A percentile compares a stretch with the other conserved stretches of the same genome.
phyloP scores from a whole-genome alignment of 2,329 filamentous ascomycete species.

The Ambrosiella beaveri region DNA sequence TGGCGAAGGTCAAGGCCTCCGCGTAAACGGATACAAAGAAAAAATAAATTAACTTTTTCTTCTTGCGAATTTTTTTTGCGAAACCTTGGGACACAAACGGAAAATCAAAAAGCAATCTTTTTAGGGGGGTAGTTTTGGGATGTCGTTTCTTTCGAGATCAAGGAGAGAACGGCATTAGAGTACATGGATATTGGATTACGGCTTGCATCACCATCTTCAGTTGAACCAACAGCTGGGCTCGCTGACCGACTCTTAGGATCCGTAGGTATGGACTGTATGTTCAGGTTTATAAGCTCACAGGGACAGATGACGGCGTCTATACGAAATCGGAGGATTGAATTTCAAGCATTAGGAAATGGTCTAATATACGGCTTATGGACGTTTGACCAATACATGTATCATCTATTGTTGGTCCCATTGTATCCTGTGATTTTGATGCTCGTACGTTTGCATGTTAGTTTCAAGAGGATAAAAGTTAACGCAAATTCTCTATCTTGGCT shows the following conservation, averaged over 20 bases:
- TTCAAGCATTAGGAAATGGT: constrained; percentile 14
- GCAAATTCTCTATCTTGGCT: no score
- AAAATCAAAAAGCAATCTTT: constrained; percentile 14
- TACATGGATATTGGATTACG: constrained; percentile 13
- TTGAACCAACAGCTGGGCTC: constrained; percentile 30
- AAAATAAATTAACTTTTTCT: constrained; percentile 18
- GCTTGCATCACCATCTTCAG: constrained; percentile 27
- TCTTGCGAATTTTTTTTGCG: constrained; percentile 13
- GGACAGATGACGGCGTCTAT: constrained; percentile 46
- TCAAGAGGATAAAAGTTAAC: background rate
- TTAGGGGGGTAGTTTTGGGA: constrained; percentile 9
- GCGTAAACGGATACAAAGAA: constrained; percentile 40
- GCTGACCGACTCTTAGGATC: constrained; percentile 42
- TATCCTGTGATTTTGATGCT: background rate
- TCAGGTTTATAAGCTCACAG: constrained; percentile 27
- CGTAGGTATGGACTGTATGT: constrained; percentile 47
- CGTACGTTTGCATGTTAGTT: background rate
- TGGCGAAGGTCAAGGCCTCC: constrained; percentile 78
- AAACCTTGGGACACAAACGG: constrained; percentile 13
- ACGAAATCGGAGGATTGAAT: constrained; percentile 35
- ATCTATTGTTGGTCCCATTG: background rate
- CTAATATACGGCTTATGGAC: constrained; percentile 13
- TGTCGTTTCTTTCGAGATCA: constrained; percentile 22
- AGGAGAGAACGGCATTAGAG: constrained; percentile 11
- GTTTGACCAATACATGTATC: constrained; percentile 10